Evolutionary conservation across 208 protist species (phyloP).

Genomic region (Leishmania tarentolae): DNA sequence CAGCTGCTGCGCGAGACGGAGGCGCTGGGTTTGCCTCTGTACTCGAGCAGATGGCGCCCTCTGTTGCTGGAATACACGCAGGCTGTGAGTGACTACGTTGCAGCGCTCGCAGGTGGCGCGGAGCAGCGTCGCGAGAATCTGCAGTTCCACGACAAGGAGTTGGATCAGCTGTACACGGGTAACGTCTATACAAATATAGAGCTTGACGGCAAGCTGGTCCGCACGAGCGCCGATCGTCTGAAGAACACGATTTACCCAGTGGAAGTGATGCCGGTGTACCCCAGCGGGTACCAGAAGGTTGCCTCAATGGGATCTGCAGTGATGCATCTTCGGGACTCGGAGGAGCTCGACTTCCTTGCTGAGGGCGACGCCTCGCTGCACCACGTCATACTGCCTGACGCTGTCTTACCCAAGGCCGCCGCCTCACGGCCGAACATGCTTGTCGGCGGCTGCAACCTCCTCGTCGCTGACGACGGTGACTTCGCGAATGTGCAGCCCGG

Average conservation of each 20-base stretch:
- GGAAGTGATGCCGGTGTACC: constrained; percentile 76
- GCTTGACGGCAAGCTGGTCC: constrained; percentile 43
- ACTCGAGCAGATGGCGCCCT: constrained; percentile 15
- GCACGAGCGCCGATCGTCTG: constrained; percentile 38
- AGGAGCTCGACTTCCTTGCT: constrained; percentile 49
- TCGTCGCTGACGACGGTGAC: constrained; percentile 57
- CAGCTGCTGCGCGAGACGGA: constrained; percentile 29
- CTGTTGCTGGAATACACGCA: constrained; percentile 44
- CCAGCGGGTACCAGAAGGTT: constrained; percentile 45
- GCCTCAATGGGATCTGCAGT: constrained; percentile 24
- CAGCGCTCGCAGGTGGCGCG: constrained; percentile 37
- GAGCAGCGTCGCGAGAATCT: constrained; percentile 57
- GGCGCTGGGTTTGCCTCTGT: constrained; percentile 25
- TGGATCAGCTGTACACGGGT: constrained; percentile 50
- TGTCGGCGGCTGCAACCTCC: constrained; percentile 65
- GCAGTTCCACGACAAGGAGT: constrained; percentile 61
- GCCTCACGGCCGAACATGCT: constrained; percentile 62
- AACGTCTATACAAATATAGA: constrained; percentile 57
- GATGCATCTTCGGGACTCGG: constrained; percentile 20
- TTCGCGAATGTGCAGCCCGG: constrained; percentile 19
- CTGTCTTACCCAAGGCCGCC: constrained; percentile 35
- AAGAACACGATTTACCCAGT: constrained; percentile 68
- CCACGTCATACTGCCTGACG: constrained; percentile 69
- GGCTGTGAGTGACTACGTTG: constrained; percentile 32
- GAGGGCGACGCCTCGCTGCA: constrained; percentile 54